A percentile compares a stretch with the other conserved stretches of the same genome.
Evolutionary conservation across 2,329 filamentous ascomycete species (phyloP).

Genomic region (Calonectria crousiana): DNA sequence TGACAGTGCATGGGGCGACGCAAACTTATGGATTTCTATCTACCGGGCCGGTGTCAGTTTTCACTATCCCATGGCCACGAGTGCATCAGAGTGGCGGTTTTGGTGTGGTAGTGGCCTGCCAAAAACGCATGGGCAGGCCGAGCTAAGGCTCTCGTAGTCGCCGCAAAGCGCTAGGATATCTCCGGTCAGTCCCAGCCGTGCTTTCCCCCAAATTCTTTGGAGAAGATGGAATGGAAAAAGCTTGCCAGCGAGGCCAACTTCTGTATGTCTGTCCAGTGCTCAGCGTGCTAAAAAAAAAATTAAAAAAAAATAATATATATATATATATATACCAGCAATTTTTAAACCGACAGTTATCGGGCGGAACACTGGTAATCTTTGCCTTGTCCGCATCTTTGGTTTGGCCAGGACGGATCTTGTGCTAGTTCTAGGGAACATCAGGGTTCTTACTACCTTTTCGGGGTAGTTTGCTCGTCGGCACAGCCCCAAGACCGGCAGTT

Average conservation of each 20-base stretch:
- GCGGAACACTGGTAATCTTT: constrained; percentile 10
- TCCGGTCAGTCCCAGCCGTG: constrained; percentile 13
- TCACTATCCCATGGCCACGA: neutral
- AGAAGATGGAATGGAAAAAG: constrained; percentile 26
- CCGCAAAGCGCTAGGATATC: constrained; percentile 25
- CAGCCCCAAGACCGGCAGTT: neutral
- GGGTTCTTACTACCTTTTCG: neutral
- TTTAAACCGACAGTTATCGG: constrained; percentile 23
- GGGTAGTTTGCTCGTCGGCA: neutral
- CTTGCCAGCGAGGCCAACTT: neutral
- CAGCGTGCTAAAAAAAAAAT: constrained; percentile 20
- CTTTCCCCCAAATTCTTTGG: neutral
- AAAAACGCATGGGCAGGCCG: constrained; percentile 29
- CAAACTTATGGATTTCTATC: neutral
- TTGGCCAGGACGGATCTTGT: neutral
- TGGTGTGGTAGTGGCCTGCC: constrained; percentile 29
- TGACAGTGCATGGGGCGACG: neutral
- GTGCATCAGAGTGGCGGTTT: constrained; percentile 16
- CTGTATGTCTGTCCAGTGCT: constrained; percentile 1
- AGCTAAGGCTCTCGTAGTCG: constrained; percentile 28
- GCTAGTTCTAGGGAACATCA: neutral
- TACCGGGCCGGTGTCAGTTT: neutral
- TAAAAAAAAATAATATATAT: too few species aligned
- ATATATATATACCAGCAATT: constrained; percentile 32
- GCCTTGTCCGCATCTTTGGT: neutral